Evolutionary conservation across 768 basidiomycete genomes (phyloP).

Genomic region (Xerocomellus amylosporus): DNA sequence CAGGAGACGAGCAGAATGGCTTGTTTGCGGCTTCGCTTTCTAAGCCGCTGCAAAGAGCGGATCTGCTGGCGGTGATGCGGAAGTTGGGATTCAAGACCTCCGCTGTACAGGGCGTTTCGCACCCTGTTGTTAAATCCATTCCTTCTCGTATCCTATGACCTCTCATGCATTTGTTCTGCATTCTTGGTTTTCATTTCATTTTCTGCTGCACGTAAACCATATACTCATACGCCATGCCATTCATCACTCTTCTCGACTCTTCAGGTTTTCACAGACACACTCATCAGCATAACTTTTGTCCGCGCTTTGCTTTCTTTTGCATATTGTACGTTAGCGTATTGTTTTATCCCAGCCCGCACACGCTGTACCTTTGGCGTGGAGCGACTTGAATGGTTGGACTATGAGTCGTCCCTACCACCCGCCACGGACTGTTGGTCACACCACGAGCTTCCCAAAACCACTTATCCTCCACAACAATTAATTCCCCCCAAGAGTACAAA

Average conservation of each 20-base stretch:
- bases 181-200: constrained; percentile 30
- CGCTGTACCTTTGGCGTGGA: constrained; percentile 11
- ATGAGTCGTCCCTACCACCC: too few species aligned
- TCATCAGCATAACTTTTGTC: constrained; percentile 27
- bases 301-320: constrained; percentile 30
- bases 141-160: constrained; percentile 33
- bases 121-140: constrained; percentile 51
- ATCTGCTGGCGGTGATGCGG: constrained; percentile 76
- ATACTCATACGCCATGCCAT: constrained; percentile 36
- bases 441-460: too few species aligned
- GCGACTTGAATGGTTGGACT: constrained; percentile 1
- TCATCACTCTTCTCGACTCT: constrained; percentile 24
- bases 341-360: constrained; percentile 12
- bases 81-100: constrained; percentile 90
- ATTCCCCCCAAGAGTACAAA: too few species aligned
- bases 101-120: constrained; percentile 56
- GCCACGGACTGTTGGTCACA: too few species aligned
- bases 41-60: constrained; percentile 88
- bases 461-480: too few species aligned
- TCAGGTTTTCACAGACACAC: constrained; percentile 27
- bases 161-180: constrained; percentile 18
- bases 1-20: constrained; percentile 63
- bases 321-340: constrained; percentile 48
- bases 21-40: constrained; percentile 79
- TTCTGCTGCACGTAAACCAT: constrained; percentile 31